Evolutionary conservation across 805 yeast species (phyloP).

Genomic region (Candida glaebosa): DNA sequence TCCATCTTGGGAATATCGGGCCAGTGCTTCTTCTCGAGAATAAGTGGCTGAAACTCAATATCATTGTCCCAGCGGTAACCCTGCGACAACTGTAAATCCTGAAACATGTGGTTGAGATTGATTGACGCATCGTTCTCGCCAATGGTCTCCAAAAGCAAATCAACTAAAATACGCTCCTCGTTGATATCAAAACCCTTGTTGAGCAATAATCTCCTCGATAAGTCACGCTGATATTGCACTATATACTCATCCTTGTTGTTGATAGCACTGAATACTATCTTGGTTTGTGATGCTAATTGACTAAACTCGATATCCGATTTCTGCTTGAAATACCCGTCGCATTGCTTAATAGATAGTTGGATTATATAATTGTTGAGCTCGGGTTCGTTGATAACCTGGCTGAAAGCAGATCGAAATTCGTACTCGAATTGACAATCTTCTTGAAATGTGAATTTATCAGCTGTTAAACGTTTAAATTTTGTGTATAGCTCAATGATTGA

Average conservation of each 20-base stretch:
- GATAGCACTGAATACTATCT: constrained; percentile 29
- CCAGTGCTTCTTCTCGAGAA: constrained; percentile 36
- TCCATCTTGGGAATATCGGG: constrained; percentile 33
- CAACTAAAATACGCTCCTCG: constrained; percentile 19
- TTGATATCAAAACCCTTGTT: constrained; percentile 15
- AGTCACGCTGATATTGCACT: constrained; percentile 26
- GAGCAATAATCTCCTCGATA: constrained; percentile 35
- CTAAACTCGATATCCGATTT: constrained; percentile 11
- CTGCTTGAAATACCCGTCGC: constrained; percentile 27
- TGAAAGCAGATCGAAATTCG: constrained; percentile 29
- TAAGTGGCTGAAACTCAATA: constrained; percentile 27
- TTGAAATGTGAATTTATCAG: constrained; percentile 9
- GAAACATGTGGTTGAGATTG: constrained; percentile 29
- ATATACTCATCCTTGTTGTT: constrained; percentile 33
- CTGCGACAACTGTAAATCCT: constrained; percentile 25
- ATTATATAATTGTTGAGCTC: constrained; percentile 15
- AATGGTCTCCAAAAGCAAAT: constrained; percentile 23
- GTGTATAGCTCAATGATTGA: constrained; percentile 14
- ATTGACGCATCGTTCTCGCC: constrained; percentile 31
- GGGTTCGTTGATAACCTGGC: constrained; percentile 14
- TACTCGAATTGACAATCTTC: constrained; percentile 21
- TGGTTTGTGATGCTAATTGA: constrained; percentile 16
- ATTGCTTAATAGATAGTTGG: constrained; percentile 25
- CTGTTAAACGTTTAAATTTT: constrained; percentile 11
- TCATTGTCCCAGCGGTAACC: not conserved